Evolutionary conservation across 2,329 filamentous ascomycete species (phyloP), one percentile per base, ranked within the genome.

Genomic region (Colletotrichum sp.): DNA sequence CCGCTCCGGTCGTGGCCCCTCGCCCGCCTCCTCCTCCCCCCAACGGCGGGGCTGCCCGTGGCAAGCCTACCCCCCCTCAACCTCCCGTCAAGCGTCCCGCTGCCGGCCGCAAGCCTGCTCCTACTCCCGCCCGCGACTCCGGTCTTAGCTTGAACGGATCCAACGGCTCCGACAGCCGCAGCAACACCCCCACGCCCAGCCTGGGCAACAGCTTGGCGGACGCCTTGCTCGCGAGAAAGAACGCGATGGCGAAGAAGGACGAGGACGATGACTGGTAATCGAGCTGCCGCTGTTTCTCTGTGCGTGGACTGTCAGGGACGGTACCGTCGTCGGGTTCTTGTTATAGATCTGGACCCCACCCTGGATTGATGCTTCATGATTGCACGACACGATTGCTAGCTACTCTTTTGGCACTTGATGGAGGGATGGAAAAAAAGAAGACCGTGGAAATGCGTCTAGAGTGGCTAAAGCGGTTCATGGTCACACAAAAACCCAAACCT

Each of bases 41-140:
- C 57, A 87, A 86, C 44, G 84, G 83, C 6, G 85, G 89, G 4
- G 85, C 85, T 18, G 89, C 86, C 28, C 89, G 89, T 77, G 88
- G 86, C 63, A 96, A 96, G 84, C 92, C 94, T 0, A 91, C 92
- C 12, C 94, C 95, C 3, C 95, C 95, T 5, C 92, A 93, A 28
- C 95, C 94, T 26, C 96, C 95, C 4, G 92, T 92, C 15, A 98
- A 98, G 86, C 90, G 96, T 26, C 96, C 96, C 2, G 92, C 90
- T 26, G 90, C 90, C 44, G 89, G 90, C 28, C 92, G 93, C 76
- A 98, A 97, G 85, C 93, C 95, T 1, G 92, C 90, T 1, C 89
- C 92, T 18, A 88, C 91, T 64, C 92, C 92, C 71, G 69, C 76
- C n/a, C 91, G 96, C 68, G 96, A 98, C 82, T 93, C 91, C 26